Conservation (phyloP, 805 yeast species). For the Naumovozyma castellii region DNA sequence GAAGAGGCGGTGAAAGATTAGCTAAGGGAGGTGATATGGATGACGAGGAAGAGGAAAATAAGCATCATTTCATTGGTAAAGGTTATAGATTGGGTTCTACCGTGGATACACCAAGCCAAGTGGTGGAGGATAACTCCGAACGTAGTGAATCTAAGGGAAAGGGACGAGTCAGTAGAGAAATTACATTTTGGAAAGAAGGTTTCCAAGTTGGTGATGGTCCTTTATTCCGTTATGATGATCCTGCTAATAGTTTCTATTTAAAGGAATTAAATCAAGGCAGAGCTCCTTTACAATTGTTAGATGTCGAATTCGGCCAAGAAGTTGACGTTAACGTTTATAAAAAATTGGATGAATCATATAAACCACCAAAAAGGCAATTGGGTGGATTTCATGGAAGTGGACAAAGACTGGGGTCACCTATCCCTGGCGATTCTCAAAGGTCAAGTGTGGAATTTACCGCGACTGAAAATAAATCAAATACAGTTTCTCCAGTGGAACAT, state of each 20-base stretch:
- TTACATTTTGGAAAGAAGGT: constrained; percentile 95
- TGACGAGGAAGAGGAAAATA: constrained; percentile 27
- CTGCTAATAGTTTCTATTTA: constrained; percentile 69
- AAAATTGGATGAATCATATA: constrained; percentile 71
- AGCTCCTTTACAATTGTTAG: constrained; percentile 76
- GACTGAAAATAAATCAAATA: constrained; percentile 13
- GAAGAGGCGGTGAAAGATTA: constrained; percentile 47
- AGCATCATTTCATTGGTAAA: constrained; percentile 30
- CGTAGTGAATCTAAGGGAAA: constrained; percentile 24
- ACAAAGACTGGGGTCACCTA: constrained; percentile 79
- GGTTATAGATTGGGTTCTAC: constrained; percentile 36
- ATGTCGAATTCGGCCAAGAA: constrained; percentile 82
- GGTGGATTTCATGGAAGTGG: constrained; percentile 77
- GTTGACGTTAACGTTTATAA: constrained; percentile 84
- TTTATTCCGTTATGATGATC: constrained; percentile 82
- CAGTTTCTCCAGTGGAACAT: constrained; percentile 16
- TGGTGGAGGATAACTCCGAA: constrained; percentile 27
- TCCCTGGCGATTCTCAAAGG: constrained; percentile 53
- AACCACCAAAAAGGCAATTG: constrained; percentile 49
- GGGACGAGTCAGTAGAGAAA: constrained; percentile 58
- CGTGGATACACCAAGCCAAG: constrained; percentile 26
- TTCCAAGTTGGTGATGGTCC: constrained; percentile 91
- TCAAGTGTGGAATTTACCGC: constrained; percentile 9
- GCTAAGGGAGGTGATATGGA: constrained; percentile 20
- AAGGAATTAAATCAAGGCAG: constrained; percentile 79